These are phyloP conservation scores for Plasmodium gaboni DNA, from an alignment of 169 alveolate species.

Conservation along the genomic window DNA sequence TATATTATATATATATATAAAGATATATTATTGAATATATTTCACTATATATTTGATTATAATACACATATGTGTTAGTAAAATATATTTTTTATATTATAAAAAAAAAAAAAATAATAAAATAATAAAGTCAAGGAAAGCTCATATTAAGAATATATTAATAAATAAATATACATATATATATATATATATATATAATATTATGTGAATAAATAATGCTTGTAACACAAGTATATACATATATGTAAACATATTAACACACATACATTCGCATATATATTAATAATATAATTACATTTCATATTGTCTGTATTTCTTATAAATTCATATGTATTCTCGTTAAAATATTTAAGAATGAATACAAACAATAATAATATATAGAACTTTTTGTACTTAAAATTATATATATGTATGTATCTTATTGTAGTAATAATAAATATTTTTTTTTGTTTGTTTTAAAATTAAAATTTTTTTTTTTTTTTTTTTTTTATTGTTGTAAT, in stretches of 20 bases:
- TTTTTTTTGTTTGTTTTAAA: background rate
- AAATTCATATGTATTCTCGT: too few relatives aligned
- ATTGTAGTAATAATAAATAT: background rate
- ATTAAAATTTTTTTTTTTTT: slow-evolving; percentile 8
- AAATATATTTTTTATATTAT: too few relatives aligned
- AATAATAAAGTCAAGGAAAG: background rate
- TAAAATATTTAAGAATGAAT: too few relatives aligned
- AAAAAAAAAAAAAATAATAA: too few relatives aligned
- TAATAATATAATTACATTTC: background rate
- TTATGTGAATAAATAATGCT: background rate
- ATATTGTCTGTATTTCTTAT: too few relatives aligned
- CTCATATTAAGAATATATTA: background rate
- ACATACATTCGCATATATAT: background rate
- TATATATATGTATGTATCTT: background rate
- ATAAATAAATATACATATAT: background rate
- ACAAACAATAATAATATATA: too few relatives aligned
- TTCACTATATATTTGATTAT: too few relatives aligned
- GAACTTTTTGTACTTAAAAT: too few relatives aligned
- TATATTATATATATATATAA: too few relatives aligned
- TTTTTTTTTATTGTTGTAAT: background rate
- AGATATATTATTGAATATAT: too few relatives aligned
- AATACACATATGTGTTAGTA: too few relatives aligned
- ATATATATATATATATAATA: background rate
- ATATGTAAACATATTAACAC: background rate
- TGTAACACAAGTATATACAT: background rate